phyloP scores from a whole-genome alignment of 371 early-diverging fungal genomes.

The Mortierella sp. region DNA sequence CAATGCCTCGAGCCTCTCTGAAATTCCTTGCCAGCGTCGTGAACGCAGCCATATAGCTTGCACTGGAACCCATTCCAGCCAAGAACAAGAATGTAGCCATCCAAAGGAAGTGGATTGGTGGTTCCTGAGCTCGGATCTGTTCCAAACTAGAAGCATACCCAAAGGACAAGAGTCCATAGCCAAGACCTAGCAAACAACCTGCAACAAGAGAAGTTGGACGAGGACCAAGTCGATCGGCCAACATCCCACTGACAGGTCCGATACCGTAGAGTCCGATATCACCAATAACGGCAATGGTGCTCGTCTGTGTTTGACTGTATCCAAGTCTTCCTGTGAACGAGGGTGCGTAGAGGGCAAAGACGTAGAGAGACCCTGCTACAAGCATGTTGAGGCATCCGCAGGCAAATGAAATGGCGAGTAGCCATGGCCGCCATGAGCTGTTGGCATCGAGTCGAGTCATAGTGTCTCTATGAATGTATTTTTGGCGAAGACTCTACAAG shows the following conservation, averaged over 20 bases:
- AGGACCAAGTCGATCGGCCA: conserved; percentile 45
- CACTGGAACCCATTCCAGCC: conserved; percentile 37
- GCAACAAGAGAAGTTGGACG: conserved; percentile 28
- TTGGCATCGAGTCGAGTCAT: too few relatives aligned
- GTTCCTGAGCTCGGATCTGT: conserved; percentile 4
- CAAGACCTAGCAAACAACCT: conserved; percentile 15
- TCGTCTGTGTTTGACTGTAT: conserved; percentile 39
- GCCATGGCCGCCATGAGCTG: conserved; percentile 15
- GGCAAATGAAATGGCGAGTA: conserved; percentile 23
- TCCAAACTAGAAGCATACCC: conserved; percentile 23
- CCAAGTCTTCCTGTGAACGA: conserved; percentile 31
- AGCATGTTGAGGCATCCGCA: conserved; percentile 44
- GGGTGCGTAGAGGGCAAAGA: conserved; percentile 43
- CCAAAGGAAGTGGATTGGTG: conserved; percentile 22
- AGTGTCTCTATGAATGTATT: too few relatives aligned
- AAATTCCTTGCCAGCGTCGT: conserved; percentile 43
- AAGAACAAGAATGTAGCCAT: conserved; percentile 27
- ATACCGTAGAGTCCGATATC: conserved; percentile 45
- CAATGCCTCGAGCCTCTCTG: conserved; percentile 25
- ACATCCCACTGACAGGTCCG: conserved; percentile 32
- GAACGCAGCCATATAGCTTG: conserved; percentile 47
- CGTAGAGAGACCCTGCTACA: conserved; percentile 42
- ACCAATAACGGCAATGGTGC: conserved; percentile 40
- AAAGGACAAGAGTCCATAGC: conserved; percentile 30
- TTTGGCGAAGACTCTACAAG: too few relatives aligned